Conservation (phyloP, 2,329 filamentous ascomycete species). For the Phialemonium atrogriseum region DNA sequence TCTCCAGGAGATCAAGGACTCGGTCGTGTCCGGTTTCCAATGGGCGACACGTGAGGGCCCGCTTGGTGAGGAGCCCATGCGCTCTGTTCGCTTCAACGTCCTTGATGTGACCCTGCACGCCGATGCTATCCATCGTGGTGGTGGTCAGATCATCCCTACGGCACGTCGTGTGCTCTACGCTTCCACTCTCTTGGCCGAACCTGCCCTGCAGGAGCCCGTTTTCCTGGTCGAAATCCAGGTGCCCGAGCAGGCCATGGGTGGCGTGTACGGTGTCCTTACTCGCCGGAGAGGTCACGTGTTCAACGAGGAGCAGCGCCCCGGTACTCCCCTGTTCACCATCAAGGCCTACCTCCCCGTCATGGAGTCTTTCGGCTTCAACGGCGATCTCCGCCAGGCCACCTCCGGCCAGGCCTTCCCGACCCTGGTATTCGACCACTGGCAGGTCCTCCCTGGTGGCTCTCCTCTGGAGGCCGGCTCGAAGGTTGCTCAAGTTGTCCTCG, state of each 20-base stretch:
- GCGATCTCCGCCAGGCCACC: slow-evolving; percentile 87
- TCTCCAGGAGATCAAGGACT: slow-evolving; percentile 99
- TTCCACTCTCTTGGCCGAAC: slow-evolving; percentile 80
- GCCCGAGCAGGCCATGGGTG: slow-evolving; percentile 96
- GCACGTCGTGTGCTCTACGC: slow-evolving; percentile 97
- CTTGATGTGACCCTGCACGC: slow-evolving; percentile 99
- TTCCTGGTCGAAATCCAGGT: slow-evolving; percentile 99
- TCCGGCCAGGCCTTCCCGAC: slow-evolving; percentile 98
- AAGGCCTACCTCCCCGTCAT: slow-evolving; percentile 33
- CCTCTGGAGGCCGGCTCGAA: slow-evolving; percentile 76
- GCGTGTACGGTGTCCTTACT: slow-evolving; percentile 98
- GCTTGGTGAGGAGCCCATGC: slow-evolving; percentile 96
- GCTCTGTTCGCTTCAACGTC: slow-evolving; percentile 95
- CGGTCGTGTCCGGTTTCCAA: slow-evolving; percentile 98
- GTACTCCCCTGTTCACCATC: slow-evolving; percentile 98
- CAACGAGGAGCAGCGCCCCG: slow-evolving; percentile 93
- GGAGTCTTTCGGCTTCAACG: slow-evolving; percentile 72
- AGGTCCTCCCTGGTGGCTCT: slow-evolving; percentile 88
- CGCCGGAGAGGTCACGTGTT: slow-evolving; percentile 98
- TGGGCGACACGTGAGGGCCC: slow-evolving; percentile 98
- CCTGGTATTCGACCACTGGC: slow-evolving; percentile 98
- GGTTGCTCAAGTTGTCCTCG: slow-evolving; percentile 73
- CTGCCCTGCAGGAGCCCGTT: slow-evolving; percentile 89
- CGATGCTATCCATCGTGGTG: slow-evolving; percentile 99
- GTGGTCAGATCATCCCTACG: slow-evolving; percentile 97